Evolutionary conservation across 768 basidiomycete species (phyloP).

Genomic region (Podaxis pistillaris): DNA sequence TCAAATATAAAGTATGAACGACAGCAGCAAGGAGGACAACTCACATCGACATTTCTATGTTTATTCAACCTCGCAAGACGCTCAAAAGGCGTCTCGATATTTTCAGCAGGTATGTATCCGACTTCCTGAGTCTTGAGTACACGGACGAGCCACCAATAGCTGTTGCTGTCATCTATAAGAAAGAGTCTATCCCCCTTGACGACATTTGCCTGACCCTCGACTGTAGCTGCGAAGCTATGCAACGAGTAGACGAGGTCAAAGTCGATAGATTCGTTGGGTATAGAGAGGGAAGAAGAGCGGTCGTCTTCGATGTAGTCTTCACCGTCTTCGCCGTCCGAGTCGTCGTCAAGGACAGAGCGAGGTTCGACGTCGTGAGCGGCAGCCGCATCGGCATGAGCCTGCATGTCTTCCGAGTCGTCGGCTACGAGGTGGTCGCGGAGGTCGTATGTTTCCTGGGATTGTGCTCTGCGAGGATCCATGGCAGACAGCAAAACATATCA

Average conservation of each 20-base stretch:
- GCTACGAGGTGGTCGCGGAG: constrained; percentile 6
- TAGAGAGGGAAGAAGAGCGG: constrained; percentile 78
- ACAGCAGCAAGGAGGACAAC: constrained; percentile 27
- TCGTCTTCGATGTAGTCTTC: constrained; percentile 74
- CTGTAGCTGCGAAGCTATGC: constrained; percentile 95
- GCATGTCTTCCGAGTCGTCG: constrained; percentile 8
- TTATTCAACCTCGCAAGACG: constrained; percentile 94
- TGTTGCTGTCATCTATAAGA: constrained; percentile 97
- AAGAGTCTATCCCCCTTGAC: constrained; percentile 97
- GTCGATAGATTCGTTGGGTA: constrained; percentile 91
- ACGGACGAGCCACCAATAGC: constrained; percentile 99
- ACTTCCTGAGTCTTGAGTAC: constrained; percentile 99
- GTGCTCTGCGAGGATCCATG: not conserved
- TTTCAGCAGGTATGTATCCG: constrained; percentile 98
- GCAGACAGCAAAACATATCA: not conserved
- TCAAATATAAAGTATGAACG: constrained; percentile 12
- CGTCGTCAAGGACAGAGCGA: constrained; percentile 84
- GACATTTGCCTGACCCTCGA: constrained; percentile 98
- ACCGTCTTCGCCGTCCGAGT: constrained; percentile 71
- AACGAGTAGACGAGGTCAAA: constrained; percentile 92
- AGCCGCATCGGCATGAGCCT: constrained; percentile 11
- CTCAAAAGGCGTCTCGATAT: constrained; percentile 98
- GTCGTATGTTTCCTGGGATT: constrained; percentile 9
- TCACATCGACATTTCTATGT: constrained; percentile 93
- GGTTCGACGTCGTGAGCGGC: constrained; percentile 51